phyloP scores from a whole-genome alignment of 2,329 filamentous ascomycete species.

The Zarea fungicola region DNA sequence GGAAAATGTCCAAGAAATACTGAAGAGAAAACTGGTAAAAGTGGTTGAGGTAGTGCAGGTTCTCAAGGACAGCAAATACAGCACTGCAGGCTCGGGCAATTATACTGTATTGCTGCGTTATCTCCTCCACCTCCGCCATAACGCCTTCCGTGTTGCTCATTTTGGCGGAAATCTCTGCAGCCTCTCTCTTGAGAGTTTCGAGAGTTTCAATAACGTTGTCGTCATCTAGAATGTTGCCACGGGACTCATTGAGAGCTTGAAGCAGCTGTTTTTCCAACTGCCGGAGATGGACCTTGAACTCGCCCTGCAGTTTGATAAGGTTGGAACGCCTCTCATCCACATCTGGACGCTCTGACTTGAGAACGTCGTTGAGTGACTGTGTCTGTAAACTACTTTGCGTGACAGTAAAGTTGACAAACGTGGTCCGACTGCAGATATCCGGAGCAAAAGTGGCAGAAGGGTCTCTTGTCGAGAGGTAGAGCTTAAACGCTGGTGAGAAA shows the following conservation, averaged over 20 bases:
- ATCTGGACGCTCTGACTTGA: constrained; percentile 95
- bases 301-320: constrained; percentile 96
- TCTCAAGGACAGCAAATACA: constrained; percentile 93
- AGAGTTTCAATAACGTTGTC: constrained; percentile 97
- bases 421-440: constrained; percentile 96
- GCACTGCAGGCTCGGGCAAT: constrained; percentile 94
- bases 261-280: constrained; percentile 91
- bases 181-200: constrained; percentile 96
- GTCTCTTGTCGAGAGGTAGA: constrained; percentile 92
- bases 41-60: constrained; percentile 96
- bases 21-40: constrained; percentile 99
- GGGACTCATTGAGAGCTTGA: constrained; percentile 93
- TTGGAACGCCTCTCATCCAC: constrained; percentile 95
- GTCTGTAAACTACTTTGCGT: constrained; percentile 98
- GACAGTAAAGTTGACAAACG: constrained; percentile 98
- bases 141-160: constrained; percentile 95
- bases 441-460: constrained; percentile 93
- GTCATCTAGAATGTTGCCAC: constrained; percentile 95
- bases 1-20: constrained; percentile 97
- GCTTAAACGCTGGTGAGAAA: constrained; percentile 92
- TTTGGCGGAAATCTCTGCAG: constrained; percentile 91
- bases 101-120: constrained; percentile 89
- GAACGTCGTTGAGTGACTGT: constrained; percentile 92
- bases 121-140: constrained; percentile 95
- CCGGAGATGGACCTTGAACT: constrained; percentile 97